Percentiles rank a stretch among this genome's conserved stretches.
phyloP scores from a whole-genome alignment of 1,139 yeast genomes.

The Pichia sp. region DNA sequence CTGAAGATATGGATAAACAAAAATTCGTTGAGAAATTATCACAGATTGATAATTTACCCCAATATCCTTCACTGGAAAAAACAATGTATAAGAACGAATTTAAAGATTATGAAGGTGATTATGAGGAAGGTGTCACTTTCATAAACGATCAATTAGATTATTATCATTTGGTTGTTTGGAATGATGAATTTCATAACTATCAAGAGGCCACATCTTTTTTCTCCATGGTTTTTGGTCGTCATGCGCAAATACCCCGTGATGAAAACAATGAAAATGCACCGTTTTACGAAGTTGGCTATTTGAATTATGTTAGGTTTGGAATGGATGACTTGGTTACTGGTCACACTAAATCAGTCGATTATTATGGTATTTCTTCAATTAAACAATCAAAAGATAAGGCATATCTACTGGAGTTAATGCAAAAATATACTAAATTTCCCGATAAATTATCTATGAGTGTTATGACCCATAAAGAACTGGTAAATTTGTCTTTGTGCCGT shows the following conservation, averaged over 20 bases:
- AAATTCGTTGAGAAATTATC: neutral
- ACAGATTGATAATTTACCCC: neutral
- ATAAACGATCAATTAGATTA: slow-evolving; percentile 12
- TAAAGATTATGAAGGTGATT: neutral
- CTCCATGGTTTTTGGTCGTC: slow-evolving; percentile 19
- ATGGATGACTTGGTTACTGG: slow-evolving; percentile 1
- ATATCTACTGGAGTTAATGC: neutral
- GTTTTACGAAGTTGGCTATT: slow-evolving; percentile 4
- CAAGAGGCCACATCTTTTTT: slow-evolving; percentile 38
- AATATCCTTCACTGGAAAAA: neutral
- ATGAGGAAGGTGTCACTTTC: slow-evolving; percentile 5
- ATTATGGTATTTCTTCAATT: slow-evolving; percentile 6
- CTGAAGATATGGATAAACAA: neutral
- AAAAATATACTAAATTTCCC: slow-evolving; percentile 1
- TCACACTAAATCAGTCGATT: slow-evolving; percentile 8
- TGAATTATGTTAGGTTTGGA: slow-evolving; percentile 1
- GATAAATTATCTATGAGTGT: slow-evolving; percentile 2
- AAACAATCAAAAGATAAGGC: slow-evolving; percentile 6
- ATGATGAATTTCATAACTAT: slow-evolving; percentile 63
- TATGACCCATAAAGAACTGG: slow-evolving; percentile 4
- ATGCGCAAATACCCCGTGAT: neutral
- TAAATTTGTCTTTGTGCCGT: slow-evolving; percentile 2
- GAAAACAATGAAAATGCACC: slow-evolving; percentile 4
- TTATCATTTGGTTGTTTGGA: slow-evolving; percentile 48
- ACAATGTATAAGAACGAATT: neutral